Conservation (phyloP, 208 protist genomes). For the Leishmania lainsoni region DNA sequence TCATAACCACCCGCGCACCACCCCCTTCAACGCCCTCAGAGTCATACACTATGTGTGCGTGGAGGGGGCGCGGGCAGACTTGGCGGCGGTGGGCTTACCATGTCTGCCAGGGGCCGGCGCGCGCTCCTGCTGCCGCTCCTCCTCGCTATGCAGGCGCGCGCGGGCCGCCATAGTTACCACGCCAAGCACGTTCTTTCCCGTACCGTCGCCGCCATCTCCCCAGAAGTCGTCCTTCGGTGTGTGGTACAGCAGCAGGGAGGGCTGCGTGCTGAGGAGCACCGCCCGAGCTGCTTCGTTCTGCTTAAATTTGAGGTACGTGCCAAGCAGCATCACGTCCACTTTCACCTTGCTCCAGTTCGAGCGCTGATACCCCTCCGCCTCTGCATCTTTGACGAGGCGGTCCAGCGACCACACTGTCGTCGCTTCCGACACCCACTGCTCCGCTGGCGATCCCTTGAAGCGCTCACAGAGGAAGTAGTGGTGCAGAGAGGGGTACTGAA, state of each 20-base stretch:
- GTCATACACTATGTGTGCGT: background rate
- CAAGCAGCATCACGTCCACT: conserved; percentile 86
- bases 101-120: conserved; percentile 9
- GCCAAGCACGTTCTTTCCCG: conserved; percentile 83
- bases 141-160: conserved; percentile 43
- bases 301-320: conserved; percentile 90
- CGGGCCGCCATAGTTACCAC: conserved; percentile 81
- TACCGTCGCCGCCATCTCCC: conserved; percentile 83
- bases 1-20: background rate
- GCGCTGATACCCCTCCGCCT: conserved; percentile 62
- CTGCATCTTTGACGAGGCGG: conserved; percentile 67
- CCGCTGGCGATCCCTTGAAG: conserved; percentile 62
- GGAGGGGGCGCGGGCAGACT: background rate
- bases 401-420: conserved; percentile 82
- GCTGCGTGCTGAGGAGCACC: conserved; percentile 66
- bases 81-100: background rate
- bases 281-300: conserved; percentile 70
- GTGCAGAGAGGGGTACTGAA: conserved; percentile 79
- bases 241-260: conserved; percentile 78
- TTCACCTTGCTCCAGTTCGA: conserved; percentile 84
- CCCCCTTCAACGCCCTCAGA: background rate
- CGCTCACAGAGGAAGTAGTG: conserved; percentile 89
- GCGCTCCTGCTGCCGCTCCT: conserved; percentile 34
- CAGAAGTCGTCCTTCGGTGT: conserved; percentile 82
- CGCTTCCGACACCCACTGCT: conserved; percentile 54